phyloP scores from a whole-genome alignment of 1,139 yeast species.

The Saccharomyces hybrid region DNA sequence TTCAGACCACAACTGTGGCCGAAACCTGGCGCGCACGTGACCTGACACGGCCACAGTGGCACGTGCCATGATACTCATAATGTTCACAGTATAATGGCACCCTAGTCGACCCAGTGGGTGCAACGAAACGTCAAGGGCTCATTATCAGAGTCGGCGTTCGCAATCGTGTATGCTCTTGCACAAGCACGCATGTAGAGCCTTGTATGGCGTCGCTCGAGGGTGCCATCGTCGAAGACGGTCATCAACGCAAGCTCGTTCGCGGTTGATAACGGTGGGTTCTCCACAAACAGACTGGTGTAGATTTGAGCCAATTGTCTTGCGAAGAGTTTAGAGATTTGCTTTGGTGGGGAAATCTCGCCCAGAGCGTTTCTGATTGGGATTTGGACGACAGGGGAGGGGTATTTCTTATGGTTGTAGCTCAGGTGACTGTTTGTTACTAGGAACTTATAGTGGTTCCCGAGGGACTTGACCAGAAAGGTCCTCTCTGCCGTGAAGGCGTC shows the following conservation, averaged over 20 bases:
- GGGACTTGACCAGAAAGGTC: not conserved
- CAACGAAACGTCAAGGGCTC: not conserved
- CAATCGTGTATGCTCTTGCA: not conserved
- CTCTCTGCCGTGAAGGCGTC: not conserved
- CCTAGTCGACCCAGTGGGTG: not conserved
- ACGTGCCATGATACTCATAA: not conserved
- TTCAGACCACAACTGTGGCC: not conserved
- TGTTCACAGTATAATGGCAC: not conserved
- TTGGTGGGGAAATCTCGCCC: not conserved
- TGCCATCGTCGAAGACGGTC: not conserved
- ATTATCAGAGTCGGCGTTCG: not conserved
- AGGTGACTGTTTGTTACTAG: not conserved
- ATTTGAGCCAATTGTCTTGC: not conserved
- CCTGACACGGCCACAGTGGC: not conserved
- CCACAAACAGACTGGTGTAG: not conserved
- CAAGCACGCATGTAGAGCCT: not conserved
- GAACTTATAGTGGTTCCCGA: not conserved
- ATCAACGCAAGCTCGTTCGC: not conserved
- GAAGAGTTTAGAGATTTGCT: not conserved
- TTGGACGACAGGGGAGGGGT: not conserved
- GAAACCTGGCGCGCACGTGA: not conserved
- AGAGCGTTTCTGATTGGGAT: not conserved
- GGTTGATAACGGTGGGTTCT: not conserved
- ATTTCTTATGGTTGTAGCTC: not conserved
- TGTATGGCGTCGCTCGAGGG: not conserved